phyloP scores from a whole-genome alignment of 768 basidiomycete genomes.

The Mycena crocata region DNA sequence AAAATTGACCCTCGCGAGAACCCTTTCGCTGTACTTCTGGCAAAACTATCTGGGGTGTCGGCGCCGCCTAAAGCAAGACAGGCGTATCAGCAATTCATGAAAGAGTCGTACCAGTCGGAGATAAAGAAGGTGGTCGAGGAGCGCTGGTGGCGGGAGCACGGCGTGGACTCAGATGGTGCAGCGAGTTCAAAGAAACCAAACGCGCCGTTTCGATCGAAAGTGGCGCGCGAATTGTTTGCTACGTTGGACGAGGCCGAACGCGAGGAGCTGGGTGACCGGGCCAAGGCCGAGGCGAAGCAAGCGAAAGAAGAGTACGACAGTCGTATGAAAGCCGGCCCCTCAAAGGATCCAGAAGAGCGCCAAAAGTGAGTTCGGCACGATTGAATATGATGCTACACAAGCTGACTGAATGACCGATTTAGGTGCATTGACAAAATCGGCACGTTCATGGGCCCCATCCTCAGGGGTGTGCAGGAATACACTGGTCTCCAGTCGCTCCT shows the following conservation, averaged over 20 bases:
- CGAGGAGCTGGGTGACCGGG: neutral
- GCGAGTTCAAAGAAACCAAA: neutral
- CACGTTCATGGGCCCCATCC: neutral
- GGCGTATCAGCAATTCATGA: slow-evolving; percentile 20
- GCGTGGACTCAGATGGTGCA: neutral
- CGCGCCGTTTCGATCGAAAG: neutral
- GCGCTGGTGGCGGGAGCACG: slow-evolving; percentile 4
- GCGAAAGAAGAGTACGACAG: neutral
- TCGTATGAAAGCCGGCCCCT: slow-evolving; percentile 1
- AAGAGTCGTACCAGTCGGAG: neutral
- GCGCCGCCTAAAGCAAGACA: slow-evolving; percentile 5
- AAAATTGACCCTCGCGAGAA: neutral
- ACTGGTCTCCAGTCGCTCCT: neutral
- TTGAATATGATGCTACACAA: too few species aligned
- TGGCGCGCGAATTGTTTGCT: neutral
- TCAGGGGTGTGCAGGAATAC: neutral
- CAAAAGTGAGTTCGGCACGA: neutral
- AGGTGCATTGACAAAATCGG: neutral
- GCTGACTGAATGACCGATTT: too few species aligned
- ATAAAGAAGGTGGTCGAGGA: neutral
- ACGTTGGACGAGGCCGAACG: neutral
- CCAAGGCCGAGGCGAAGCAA: neutral
- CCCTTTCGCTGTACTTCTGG: slow-evolving; percentile 2
- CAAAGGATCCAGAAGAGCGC: neutral
- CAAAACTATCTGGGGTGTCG: neutral